Evolutionary conservation across 352 stramenopile species (phyloP), one percentile per base, ranked within the genome.

Genomic region (Phytophthora rubi): DNA sequence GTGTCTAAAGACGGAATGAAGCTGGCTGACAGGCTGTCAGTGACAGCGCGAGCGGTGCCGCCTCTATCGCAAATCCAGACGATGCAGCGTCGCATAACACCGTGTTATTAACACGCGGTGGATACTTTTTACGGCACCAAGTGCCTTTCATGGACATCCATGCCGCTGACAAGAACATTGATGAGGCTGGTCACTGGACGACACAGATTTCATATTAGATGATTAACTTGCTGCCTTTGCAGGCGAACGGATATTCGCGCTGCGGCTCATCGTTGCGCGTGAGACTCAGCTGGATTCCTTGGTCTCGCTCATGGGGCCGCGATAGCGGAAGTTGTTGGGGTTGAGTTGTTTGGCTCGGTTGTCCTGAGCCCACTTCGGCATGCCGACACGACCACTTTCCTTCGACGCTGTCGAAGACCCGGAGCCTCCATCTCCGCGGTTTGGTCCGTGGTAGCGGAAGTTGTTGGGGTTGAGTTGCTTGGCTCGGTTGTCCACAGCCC

Each of bases 401-500:
- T 60, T 60, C 33, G 33, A 39, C 8, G 33, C 33, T 39, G 33
- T 39, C 8, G 33, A 39, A 12, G 3, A 4, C 7, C 33, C 33
- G 33, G 33, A 39, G 7, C 33, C 33, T 39, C 10, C 33, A 39
- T 12, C 33, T 39, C 33, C 33, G 33, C 33, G 30, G 58, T 7
- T 18, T 47, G 18, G n/a, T 21, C 60, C 51, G n/a, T 33, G 62
- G 26, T 70, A 70, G 53, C 54, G 33, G 15, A 48, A 60, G 30
- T 76, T 76, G 57, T 79, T 76, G 1, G 62, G 72, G 18, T 76
- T 79, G 10, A 76, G 37, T 32, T 79, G 72, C n/a, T 76, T 76
- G 15, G 63, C 62, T 8, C 57, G 66, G 33, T 73, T 79, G 42
- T 76, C 59, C 3, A 35, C 12, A 23, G 71, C 67, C 45, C 55